Percentiles rank a stretch among this genome's conserved stretches.
These are phyloP conservation scores for Gyromitra esculenta DNA, from an alignment of 2,329 filamentous ascomycete species.

Conservation along the genomic window DNA sequence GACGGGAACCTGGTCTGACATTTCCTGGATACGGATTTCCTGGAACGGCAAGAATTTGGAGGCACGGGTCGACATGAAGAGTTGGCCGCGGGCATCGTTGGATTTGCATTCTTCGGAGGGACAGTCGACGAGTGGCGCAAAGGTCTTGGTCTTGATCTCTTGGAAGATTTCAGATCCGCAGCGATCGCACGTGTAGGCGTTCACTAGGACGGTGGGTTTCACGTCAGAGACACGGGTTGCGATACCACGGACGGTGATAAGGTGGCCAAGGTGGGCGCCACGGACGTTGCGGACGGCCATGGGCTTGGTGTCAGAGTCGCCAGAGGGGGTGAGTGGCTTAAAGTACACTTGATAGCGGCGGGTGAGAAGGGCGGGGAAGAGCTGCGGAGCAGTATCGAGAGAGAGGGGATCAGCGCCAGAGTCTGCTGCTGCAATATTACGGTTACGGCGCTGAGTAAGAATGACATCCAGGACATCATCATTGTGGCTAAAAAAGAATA, in stretches of 20 bases:
- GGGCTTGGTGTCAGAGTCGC: conserved; percentile 71
- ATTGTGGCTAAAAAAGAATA: conserved; percentile 75
- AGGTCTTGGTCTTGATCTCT: conserved; percentile 89
- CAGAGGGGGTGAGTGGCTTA: conserved; percentile 82
- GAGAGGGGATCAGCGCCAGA: conserved; percentile 72
- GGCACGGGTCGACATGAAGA: conserved; percentile 92
- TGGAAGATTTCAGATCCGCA: conserved; percentile 99
- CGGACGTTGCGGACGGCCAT: conserved; percentile 93
- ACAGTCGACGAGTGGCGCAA: conserved; percentile 84
- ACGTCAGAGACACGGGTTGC: conserved; percentile 96
- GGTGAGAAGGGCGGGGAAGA: conserved; percentile 88
- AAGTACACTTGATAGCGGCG: conserved; percentile 95
- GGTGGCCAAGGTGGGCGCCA: conserved; percentile 88
- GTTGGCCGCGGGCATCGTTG: conserved; percentile 91
- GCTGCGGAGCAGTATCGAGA: conserved; percentile 48
- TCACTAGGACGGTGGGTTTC: conserved; percentile 96
- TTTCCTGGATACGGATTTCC: conserved; percentile 97
- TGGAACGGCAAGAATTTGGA: conserved; percentile 98
- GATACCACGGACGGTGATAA: conserved; percentile 95
- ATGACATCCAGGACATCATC: conserved; percentile 97
- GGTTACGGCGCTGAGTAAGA: conserved; percentile 86
- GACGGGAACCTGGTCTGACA: conserved; percentile 98
- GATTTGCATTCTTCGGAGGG: conserved; percentile 87
- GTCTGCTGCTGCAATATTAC: conserved; percentile 80
- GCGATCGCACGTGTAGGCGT: conserved; percentile 95